Base-by-base conservation (phyloP, 305 asterid species). In the Solanum hybrid region DNA sequence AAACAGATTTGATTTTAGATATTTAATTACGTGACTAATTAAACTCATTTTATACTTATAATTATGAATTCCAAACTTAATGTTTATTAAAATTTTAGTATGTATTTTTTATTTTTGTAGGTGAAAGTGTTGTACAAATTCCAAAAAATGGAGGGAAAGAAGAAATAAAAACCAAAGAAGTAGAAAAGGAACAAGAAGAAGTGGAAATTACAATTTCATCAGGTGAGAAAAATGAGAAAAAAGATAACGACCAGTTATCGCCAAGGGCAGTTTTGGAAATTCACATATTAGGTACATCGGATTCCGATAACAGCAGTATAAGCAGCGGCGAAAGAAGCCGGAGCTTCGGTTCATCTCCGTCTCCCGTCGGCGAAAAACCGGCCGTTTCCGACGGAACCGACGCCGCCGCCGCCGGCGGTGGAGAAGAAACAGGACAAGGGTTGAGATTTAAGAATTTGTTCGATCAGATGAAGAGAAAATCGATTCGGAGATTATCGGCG, bases 201-300 rank as follows among this genome's bases (percentile, higher is more conserved):
- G 61, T 26, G 39, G 28, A 82, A 57, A 61, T 71, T 34, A 42
- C 89, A 90, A 87, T 42, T 80, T 4, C 13, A 73, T 67, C 18
- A 6, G 69, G 5, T 8, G 82, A 64, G 4, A 29, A 84, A 67
- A 78, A 75, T 67, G 51, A 40, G 86, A 42, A 64, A 33, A 73
- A 16, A 13, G 93, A 94, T 13, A 79, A 79, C 11, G 95, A 93
- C 11, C 93, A 91, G 42, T 89, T 93, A 16, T 95, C 99, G 1
- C 98, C 99, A 14, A 91, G 97, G 92, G 96, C 98, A 14, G 98
- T 95, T 33, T 24, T 96, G 90, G 98, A 96, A 90, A 93, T 93
- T 7, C 95, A 95, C 2, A 79, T 92, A 12, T 90, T 95, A 73
- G 92, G 93, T n/a, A 13, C 90, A 10, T 91, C 96, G 29, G 96